Percentiles rank a stretch among this genome's conserved stretches.
Evolutionary conservation across 202 grass and related monocot species (phyloP).

Genomic region (Schoenoplectus tabernaemontani): DNA sequence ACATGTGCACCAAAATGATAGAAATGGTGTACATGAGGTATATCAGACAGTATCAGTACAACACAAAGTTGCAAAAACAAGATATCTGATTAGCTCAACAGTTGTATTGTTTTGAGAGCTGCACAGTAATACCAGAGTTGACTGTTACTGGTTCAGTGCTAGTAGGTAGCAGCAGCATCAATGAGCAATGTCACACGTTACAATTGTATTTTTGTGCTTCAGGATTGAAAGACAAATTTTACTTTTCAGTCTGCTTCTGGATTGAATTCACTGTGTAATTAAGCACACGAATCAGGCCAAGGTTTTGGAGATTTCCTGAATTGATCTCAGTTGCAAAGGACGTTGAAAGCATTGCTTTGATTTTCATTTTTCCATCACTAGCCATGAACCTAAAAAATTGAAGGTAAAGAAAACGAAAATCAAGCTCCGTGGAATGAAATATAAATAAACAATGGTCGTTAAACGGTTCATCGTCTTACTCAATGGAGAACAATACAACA

Average conservation of each 20-base stretch:
- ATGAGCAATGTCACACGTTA: background rate
- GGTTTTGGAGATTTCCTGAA: constrained; percentile 79
- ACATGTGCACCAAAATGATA: background rate
- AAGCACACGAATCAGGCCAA: constrained; percentile 64
- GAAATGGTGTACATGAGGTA: background rate
- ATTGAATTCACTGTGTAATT: constrained; percentile 74
- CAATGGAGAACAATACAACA: too few species aligned
- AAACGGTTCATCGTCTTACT: too few species aligned
- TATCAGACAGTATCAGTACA: background rate
- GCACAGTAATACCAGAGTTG: background rate
- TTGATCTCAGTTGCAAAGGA: constrained; percentile 48
- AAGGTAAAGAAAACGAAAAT: background rate
- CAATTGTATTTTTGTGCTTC: background rate
- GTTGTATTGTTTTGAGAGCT: background rate
- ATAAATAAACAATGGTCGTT: background rate
- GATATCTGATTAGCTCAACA: background rate
- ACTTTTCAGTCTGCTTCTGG: constrained; percentile 43
- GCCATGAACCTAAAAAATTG: constrained; percentile 56
- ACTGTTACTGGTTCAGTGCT: background rate
- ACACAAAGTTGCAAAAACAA: background rate
- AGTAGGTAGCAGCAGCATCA: background rate
- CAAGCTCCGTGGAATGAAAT: background rate
- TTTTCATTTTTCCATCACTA: constrained; percentile 62
- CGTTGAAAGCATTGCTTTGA: constrained; percentile 77
- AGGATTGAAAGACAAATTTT: background rate